Conservation (phyloP, 139 green algal species). For the Ettlia oleoabundans region DNA sequence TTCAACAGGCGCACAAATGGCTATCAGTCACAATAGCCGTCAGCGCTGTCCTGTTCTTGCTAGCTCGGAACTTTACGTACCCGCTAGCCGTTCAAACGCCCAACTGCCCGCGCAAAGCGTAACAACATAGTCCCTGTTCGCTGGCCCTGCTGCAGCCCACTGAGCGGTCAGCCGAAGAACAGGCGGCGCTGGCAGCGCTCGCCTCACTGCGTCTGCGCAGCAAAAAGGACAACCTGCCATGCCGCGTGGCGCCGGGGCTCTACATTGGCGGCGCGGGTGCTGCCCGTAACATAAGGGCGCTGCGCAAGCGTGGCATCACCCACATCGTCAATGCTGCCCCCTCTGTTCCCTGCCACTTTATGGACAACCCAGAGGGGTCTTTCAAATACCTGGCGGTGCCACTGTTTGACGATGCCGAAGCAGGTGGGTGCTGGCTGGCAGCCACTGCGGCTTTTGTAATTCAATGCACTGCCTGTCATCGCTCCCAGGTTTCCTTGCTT, state of each 20-base stretch:
- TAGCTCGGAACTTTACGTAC: too few species aligned
- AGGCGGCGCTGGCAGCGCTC: conserved; percentile 1
- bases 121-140: too few species aligned
- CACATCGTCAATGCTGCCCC: conserved; percentile 85
- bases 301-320: conserved; percentile 70
- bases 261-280: conserved; percentile 55
- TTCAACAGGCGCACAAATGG: too few species aligned
- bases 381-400: conserved; percentile 63
- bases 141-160: background rate
- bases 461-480: too few species aligned
- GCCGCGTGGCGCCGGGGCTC: conserved; percentile 37
- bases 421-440: conserved; percentile 62
- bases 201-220: background rate
- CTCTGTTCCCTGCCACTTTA: conserved; percentile 57
- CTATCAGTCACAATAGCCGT: too few species aligned
- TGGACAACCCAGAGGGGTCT: conserved; percentile 16
- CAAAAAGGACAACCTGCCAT: conserved; percentile 25
- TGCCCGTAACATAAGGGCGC: conserved; percentile 51
- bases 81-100: too few species aligned
- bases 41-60: too few species aligned
- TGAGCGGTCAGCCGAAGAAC: too few species aligned
- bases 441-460: too few species aligned
- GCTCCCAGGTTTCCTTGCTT: too few species aligned
- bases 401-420: conserved; percentile 76
- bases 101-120: too few species aligned